phyloP scores from a whole-genome alignment of 345 rosid genomes.

The Lepidium africanum region DNA sequence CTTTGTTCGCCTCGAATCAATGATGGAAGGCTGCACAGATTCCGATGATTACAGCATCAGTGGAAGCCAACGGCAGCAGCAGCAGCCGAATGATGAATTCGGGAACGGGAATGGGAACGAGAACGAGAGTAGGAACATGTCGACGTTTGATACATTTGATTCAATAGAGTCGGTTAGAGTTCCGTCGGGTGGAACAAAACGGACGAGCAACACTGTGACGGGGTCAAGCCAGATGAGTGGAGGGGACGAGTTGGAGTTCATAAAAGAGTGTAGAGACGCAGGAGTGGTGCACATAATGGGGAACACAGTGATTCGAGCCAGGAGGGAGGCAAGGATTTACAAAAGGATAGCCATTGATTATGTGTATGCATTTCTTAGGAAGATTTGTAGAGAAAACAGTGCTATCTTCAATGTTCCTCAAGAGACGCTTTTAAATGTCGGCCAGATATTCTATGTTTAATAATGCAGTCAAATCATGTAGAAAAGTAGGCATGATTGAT shows the following conservation, averaged over 20 bases:
- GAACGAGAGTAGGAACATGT: not conserved
- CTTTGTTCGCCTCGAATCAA: conserved; percentile 54
- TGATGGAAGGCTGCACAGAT: conserved; percentile 79
- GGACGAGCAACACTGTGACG: conserved; percentile 12
- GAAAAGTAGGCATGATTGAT: not conserved
- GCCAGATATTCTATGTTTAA: conserved; percentile 62
- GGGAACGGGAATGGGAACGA: not conserved
- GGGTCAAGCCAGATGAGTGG: conserved; percentile 44
- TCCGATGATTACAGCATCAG: conserved; percentile 61
- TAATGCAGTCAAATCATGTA: conserved; percentile 6
- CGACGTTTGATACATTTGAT: conserved; percentile 20
- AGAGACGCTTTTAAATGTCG: conserved; percentile 66
- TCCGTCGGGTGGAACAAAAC: not conserved
- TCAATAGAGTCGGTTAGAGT: conserved; percentile 4
- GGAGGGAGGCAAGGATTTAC: conserved; percentile 47
- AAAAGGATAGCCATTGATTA: conserved; percentile 59
- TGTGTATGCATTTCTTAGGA: conserved; percentile 68
- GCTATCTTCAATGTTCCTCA: conserved; percentile 69
- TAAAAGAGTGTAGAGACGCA: conserved; percentile 49
- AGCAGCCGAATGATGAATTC: conserved; percentile 6
- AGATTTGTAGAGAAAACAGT: conserved; percentile 64
- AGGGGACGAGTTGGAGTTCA: conserved; percentile 48
- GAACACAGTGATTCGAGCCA: conserved; percentile 52
- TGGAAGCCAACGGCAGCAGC: conserved; percentile 39
- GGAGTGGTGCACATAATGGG: conserved; percentile 80